These are phyloP conservation scores for Tolypocladium sp. DNA, from an alignment of 2,329 filamentous ascomycete genomes.

Conservation along the genomic window DNA sequence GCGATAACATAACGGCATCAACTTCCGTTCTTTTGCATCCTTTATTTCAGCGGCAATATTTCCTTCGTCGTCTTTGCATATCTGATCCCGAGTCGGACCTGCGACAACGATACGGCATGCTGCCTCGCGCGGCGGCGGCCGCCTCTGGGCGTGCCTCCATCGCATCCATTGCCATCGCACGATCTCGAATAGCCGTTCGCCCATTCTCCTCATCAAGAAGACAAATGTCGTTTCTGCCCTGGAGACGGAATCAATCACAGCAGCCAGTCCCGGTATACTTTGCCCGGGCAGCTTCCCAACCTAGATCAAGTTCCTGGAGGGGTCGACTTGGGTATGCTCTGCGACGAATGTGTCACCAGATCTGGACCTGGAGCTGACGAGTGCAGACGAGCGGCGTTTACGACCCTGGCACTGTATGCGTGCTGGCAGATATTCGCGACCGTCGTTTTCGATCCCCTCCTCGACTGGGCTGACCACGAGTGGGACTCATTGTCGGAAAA, in stretches of 20 bases:
- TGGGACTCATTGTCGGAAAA: constrained; percentile 32
- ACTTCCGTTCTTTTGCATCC: background rate
- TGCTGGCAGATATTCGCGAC: constrained; percentile 34
- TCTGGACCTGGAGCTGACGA: background rate
- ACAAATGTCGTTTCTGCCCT: constrained; percentile 24
- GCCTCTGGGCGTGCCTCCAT: constrained; percentile 11
- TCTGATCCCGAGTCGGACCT: background rate
- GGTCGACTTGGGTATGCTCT: constrained; percentile 18
- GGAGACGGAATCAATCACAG: constrained; percentile 13
- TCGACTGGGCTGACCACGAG: constrained; percentile 31
- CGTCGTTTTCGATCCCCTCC: constrained; percentile 36
- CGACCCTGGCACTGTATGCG: constrained; percentile 21
- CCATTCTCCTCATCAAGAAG: constrained; percentile 12
- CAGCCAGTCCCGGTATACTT: constrained; percentile 24
- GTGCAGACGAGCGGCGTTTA: constrained; percentile 18
- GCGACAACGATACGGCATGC: constrained; percentile 7
- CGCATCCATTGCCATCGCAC: constrained; percentile 9
- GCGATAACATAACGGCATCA: background rate
- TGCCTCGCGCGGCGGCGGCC: constrained; percentile 11
- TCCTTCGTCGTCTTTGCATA: background rate
- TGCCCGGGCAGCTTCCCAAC: constrained; percentile 6
- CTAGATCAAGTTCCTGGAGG: constrained; percentile 10
- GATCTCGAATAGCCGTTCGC: constrained; percentile 11
- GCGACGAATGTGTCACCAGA: background rate
- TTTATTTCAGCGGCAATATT: too few species aligned